Evolutionary conservation across 2,329 filamentous ascomycete species (phyloP), one percentile per base, ranked within the genome.

Genomic region (Cercospora sp.): DNA sequence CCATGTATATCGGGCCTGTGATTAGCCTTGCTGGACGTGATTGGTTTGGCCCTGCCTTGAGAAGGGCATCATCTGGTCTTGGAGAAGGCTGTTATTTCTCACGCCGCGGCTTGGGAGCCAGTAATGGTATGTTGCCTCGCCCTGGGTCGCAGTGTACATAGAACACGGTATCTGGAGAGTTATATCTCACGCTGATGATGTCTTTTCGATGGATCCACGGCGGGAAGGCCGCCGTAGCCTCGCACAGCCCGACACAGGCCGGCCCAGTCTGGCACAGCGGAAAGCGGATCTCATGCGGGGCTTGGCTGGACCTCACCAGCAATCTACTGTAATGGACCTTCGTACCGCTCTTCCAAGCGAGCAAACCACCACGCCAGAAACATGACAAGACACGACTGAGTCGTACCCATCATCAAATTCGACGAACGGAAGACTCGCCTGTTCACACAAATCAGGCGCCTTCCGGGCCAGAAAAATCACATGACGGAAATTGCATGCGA

Each of bases 401-500:
- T 20, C 48, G 48, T 53, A 26, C 48, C 12, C 48, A 53, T 20
- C 23, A 20, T 23, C 23, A n/a, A 12, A 39, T 39, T 39, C 36
- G 36, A 39, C 36, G 36, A 33, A n/a, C 36, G 36, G 18, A 20
- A 23, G 23, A 20, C 48, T 53, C 48, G 18, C 18, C 48, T 53
- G n/a, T 53, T 16, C 48, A 12, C 48, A 20, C 18, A 20, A 16
- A 26, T 23, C 18, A 53, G 18, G 48, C 18, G 9, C 23, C 18
- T 53, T 20, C 48, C 28, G 23, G 18, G 23, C 23, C 12, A n/a
- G 51, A n/a, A 3, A 39, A 39, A 65, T 67, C 65, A 67, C 65
- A 61, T 67, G 60, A 67, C 36, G 20, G 39, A 30, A 42, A 31
- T 12, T 16, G 23, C 23, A 67, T 67, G 65, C 65, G 65, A 63